Evolutionary conservation across 2,329 filamentous ascomycete species (phyloP).

Genomic region (Fonsecaea multimorphosa): DNA sequence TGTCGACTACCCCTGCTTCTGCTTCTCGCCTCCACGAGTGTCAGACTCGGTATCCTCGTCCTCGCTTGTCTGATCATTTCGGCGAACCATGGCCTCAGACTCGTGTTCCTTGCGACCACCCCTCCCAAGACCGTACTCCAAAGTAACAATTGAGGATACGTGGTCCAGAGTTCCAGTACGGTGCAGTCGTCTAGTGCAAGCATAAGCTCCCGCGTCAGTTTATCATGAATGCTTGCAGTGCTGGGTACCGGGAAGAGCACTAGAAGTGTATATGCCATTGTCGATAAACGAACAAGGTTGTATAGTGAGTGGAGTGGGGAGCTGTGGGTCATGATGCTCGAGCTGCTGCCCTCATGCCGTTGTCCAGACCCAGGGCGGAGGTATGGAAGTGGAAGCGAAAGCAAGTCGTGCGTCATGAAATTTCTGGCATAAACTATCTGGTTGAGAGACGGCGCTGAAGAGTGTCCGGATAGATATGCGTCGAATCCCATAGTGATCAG

Average conservation of each 20-base stretch:
- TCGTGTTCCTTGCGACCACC: constrained; percentile 42
- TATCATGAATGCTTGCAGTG: constrained; percentile 44
- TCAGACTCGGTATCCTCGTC: neutral
- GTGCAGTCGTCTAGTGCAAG: constrained; percentile 39
- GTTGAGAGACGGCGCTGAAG: constrained; percentile 12
- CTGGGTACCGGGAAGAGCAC: constrained; percentile 49
- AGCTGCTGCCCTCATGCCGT: neutral
- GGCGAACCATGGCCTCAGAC: constrained; percentile 9
- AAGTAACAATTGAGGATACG: constrained; percentile 40
- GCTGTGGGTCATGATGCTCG: neutral
- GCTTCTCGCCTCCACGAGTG: neutral
- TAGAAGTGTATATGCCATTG: constrained; percentile 46
- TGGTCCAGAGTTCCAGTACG: constrained; percentile 40
- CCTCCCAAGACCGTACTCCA: constrained; percentile 48
- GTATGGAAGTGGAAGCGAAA: neutral
- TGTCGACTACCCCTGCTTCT: neutral
- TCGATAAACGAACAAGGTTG: constrained; percentile 46
- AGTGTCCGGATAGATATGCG: neutral
- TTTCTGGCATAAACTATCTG: constrained; percentile 24
- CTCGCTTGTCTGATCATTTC: constrained; percentile 8
- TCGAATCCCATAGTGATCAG: constrained; percentile 21
- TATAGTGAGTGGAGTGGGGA: constrained; percentile 37
- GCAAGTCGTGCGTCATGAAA: constrained; percentile 19
- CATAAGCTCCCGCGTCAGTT: constrained; percentile 42
- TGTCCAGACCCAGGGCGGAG: too few species aligned